Percentiles rank a stretch among this genome's conserved stretches.
Evolutionary conservation across 139 green algal genomes (phyloP).

Genomic region (Chlorella sp.): DNA sequence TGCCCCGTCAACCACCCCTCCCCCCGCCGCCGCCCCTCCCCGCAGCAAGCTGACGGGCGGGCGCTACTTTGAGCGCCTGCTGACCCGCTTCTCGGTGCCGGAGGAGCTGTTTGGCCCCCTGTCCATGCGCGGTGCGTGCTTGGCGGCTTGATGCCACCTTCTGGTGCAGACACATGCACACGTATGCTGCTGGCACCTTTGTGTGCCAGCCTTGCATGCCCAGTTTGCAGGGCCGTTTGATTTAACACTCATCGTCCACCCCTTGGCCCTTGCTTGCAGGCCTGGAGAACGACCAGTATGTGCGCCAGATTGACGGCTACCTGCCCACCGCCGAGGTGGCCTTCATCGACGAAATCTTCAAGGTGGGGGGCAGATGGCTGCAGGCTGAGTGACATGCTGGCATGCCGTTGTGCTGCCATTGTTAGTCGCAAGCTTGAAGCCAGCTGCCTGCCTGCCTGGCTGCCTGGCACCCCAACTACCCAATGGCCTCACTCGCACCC

Average conservation of each 20-base stretch:
- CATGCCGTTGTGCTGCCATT: background rate
- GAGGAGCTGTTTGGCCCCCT: conserved; percentile 97
- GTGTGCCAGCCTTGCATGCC: too few species aligned
- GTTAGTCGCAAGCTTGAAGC: too few species aligned
- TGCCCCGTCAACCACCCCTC: too few species aligned
- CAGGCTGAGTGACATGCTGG: background rate
- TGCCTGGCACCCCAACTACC: too few species aligned
- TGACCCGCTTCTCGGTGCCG: conserved; percentile 94
- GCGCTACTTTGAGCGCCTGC: conserved; percentile 92
- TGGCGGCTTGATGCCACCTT: background rate
- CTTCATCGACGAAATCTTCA: conserved; percentile 97
- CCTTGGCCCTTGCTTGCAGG: background rate
- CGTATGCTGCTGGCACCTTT: too few species aligned
- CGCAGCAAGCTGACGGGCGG: conserved; percentile 60
- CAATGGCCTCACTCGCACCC: too few species aligned
- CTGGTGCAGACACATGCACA: background rate
- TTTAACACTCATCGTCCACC: background rate
- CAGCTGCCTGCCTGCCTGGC: too few species aligned
- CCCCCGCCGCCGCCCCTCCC: too few species aligned
- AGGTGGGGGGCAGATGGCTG: conserved; percentile 21
- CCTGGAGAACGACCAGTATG: conserved; percentile 68
- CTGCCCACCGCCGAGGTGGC: conserved; percentile 87
- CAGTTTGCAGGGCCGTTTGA: background rate
- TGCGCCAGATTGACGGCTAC: conserved; percentile 91
- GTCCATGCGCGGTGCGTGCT: conserved; percentile 72